phyloP scores from a whole-genome alignment of 2,329 filamentous ascomycete genomes.

The Xylaria sp. region DNA sequence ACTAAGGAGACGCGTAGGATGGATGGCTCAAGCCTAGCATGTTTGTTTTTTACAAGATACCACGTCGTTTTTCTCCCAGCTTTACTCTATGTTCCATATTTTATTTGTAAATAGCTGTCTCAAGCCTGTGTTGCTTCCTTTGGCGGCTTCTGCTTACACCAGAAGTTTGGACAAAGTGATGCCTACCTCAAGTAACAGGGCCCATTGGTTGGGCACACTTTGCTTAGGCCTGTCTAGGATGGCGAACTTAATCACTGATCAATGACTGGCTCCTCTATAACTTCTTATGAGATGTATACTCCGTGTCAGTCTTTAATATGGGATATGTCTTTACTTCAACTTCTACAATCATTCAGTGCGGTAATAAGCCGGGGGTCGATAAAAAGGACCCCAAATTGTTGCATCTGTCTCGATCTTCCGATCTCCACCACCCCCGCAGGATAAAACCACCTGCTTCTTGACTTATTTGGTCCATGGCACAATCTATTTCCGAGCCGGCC shows the following conservation, averaged over 20 bases:
- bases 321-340: slow-evolving; percentile 6
- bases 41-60: slow-evolving; percentile 44
- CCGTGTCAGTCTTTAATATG: slow-evolving; percentile 1
- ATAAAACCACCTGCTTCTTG: slow-evolving; percentile 6
- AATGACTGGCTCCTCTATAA: slow-evolving; percentile 30
- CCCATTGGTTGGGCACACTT: slow-evolving; percentile 6
- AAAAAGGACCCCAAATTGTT: slow-evolving; percentile 1
- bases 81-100: slow-evolving; percentile 21
- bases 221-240: slow-evolving; percentile 4
- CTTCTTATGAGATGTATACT: slow-evolving; percentile 14
- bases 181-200: neutral
- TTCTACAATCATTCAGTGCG: neutral
- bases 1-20: slow-evolving; percentile 32
- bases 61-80: slow-evolving; percentile 40
- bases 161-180: slow-evolving; percentile 29
- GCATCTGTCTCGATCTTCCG: neutral
- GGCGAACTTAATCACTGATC: slow-evolving; percentile 4
- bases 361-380: slow-evolving; percentile 14
- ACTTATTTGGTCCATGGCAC: neutral
- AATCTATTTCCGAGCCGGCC: slow-evolving; percentile 7
- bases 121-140: slow-evolving; percentile 11
- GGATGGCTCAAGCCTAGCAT: slow-evolving; percentile 38
- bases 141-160: slow-evolving; percentile 7
- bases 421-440: slow-evolving; percentile 25
- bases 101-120: slow-evolving; percentile 14